These are phyloP conservation scores for Lyophyllum shimeji DNA, from an alignment of 768 basidiomycete genomes.

Conservation along the genomic window DNA sequence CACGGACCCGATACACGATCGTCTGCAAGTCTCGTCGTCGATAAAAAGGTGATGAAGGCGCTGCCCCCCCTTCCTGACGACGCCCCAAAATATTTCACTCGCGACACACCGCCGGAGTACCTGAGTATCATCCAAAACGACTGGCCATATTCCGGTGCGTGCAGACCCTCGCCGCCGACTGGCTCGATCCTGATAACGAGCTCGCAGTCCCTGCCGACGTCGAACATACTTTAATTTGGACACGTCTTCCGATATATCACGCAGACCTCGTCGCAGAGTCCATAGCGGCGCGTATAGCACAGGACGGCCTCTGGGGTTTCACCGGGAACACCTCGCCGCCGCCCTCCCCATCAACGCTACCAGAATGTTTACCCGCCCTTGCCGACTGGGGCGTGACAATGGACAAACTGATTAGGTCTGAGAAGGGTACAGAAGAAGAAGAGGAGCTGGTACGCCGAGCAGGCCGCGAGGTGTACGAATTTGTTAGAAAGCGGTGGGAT, in stretches of 20 bases:
- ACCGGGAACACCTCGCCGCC: slow-evolving; percentile 58
- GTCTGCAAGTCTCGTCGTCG: neutral
- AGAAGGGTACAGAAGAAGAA: slow-evolving; percentile 51
- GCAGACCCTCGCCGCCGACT: neutral
- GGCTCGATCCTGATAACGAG: slow-evolving; percentile 30
- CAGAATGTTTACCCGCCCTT: slow-evolving; percentile 57
- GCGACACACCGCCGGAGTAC: slow-evolving; percentile 54
- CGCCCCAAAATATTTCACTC: slow-evolving; percentile 62
- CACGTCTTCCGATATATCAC: slow-evolving; percentile 69
- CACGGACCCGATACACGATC: slow-evolving; percentile 1
- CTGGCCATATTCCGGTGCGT: slow-evolving; percentile 84
- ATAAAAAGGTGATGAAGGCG: slow-evolving; percentile 6
- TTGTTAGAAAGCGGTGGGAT: slow-evolving; percentile 65
- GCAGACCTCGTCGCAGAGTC: slow-evolving; percentile 48
- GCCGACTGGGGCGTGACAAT: slow-evolving; percentile 71
- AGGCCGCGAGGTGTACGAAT: slow-evolving; percentile 58
- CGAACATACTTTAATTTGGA: slow-evolving; percentile 80
- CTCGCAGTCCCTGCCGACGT: slow-evolving; percentile 63
- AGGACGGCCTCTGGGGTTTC: slow-evolving; percentile 84
- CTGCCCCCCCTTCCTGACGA: slow-evolving; percentile 31
- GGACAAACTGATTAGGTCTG: slow-evolving; percentile 56
- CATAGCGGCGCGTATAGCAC: slow-evolving; percentile 57
- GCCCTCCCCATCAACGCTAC: slow-evolving; percentile 60
- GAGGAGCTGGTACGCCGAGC: slow-evolving; percentile 48
- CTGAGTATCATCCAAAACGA: slow-evolving; percentile 79